A percentile compares a stretch with the other conserved stretches of the same genome.
Conservation (phyloP, 2,329 filamentous ascomycete genomes). For the Claviceps digitariae region DNA sequence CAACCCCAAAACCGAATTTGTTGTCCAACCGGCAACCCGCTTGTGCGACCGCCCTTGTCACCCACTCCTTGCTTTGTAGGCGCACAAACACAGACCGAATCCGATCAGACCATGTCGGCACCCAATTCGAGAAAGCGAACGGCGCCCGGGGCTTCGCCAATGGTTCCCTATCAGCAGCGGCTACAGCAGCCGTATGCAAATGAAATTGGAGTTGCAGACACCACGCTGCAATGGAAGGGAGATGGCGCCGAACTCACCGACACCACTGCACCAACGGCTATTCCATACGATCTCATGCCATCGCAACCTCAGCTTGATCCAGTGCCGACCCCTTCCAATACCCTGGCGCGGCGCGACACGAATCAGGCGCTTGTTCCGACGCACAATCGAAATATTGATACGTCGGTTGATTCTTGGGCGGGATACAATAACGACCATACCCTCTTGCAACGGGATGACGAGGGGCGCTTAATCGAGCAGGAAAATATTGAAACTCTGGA, state of each 20-base stretch:
- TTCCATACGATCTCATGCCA: slow-evolving; percentile 26
- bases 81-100: slow-evolving; percentile 3
- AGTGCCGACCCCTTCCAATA: slow-evolving; percentile 28
- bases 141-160: slow-evolving; percentile 57
- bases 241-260: slow-evolving; percentile 26
- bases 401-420: slow-evolving; percentile 26
- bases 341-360: slow-evolving; percentile 37
- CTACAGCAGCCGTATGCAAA: slow-evolving; percentile 34
- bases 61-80: not conserved
- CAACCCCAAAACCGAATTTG: no score
- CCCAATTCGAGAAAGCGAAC: slow-evolving; percentile 54
- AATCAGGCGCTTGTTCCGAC: slow-evolving; percentile 37
- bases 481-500: slow-evolving; percentile 71
- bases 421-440: slow-evolving; percentile 28
- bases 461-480: slow-evolving; percentile 31
- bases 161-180: slow-evolving; percentile 37
- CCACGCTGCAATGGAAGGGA: slow-evolving; percentile 32
- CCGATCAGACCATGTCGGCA: slow-evolving; percentile 26
- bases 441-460: slow-evolving; percentile 23
- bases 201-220: slow-evolving; percentile 32
- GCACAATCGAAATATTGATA: slow-evolving; percentile 25
- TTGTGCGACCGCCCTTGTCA: not conserved
- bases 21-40: not conserved
- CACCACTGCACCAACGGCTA: slow-evolving; percentile 18
- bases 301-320: slow-evolving; percentile 21